Evolutionary conservation across 140 eudicot species (phyloP).

Genomic region (Erigeron philadelphicus): DNA sequence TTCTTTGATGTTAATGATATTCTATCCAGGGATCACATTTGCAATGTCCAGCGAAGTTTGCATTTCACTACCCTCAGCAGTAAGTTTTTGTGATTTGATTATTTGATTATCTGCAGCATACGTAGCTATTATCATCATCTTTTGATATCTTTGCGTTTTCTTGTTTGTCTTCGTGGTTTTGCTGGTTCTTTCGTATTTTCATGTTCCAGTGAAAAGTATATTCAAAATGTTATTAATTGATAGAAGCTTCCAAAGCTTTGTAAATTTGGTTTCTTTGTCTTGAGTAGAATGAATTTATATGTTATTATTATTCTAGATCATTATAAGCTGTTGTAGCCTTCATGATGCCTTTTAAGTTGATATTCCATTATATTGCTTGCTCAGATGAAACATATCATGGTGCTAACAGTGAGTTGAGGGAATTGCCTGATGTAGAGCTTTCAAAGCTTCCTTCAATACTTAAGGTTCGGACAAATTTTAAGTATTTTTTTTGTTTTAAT

Average conservation of each 20-base stretch:
- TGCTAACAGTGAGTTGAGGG: conserved; percentile 69
- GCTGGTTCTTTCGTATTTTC: conserved; percentile 9
- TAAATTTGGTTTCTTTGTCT: not conserved
- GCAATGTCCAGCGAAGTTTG: conserved; percentile 65
- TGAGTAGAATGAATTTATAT: not conserved
- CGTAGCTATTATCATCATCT: not conserved
- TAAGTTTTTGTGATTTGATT: conserved; percentile 38
- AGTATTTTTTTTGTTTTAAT: conserved; percentile 4
- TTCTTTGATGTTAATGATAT: conserved; percentile 10
- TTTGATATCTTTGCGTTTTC: not conserved
- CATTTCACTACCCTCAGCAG: conserved; percentile 62
- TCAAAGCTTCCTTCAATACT: conserved; percentile 76
- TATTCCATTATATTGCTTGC: conserved; percentile 27
- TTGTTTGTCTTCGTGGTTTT: conserved; percentile 13
- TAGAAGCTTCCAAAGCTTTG: not conserved
- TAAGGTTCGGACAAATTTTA: conserved; percentile 45
- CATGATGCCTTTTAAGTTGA: conserved; percentile 12
- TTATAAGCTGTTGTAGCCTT: not conserved
- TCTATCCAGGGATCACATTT: conserved; percentile 70
- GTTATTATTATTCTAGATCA: conserved; percentile 7
- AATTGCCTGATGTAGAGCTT: conserved; percentile 90
- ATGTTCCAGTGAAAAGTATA: conserved; percentile 2
- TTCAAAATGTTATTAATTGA: conserved; percentile 4
- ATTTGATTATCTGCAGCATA: not conserved
- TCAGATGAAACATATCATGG: conserved; percentile 73